Evolutionary conservation across 140 eudicot genomes (phyloP).

Genomic region (Erigeron philadelphicus): DNA sequence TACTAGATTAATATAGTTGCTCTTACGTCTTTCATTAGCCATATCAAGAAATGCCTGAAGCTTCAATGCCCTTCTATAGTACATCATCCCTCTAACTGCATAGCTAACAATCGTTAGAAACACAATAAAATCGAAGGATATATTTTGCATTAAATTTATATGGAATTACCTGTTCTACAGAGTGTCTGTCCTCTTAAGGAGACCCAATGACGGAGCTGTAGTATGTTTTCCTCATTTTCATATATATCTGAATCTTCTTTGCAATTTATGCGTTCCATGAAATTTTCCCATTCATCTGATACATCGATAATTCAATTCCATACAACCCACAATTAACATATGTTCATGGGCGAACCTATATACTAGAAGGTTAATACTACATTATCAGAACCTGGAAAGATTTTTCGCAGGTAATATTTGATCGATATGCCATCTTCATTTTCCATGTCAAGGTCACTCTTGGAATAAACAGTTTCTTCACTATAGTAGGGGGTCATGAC

Average conservation of each 20-base stretch:
- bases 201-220: slow-evolving; percentile 99
- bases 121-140: slow-evolving; percentile 18
- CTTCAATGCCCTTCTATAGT: slow-evolving; percentile 92
- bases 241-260: slow-evolving; percentile 61
- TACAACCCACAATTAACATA: slow-evolving; percentile 20
- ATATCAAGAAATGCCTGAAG: slow-evolving; percentile 99
- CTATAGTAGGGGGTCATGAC: slow-evolving; percentile 97
- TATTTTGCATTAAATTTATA: slow-evolving; percentile 3
- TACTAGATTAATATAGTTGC: not conserved
- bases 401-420: slow-evolving; percentile 79
- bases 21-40: slow-evolving; percentile 72
- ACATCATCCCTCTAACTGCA: slow-evolving; percentile 99
- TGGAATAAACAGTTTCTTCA: slow-evolving; percentile 93
- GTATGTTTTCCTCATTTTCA: slow-evolving; percentile 82
- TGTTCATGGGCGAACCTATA: slow-evolving; percentile 11
- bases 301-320: slow-evolving; percentile 22
- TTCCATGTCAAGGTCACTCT: slow-evolving; percentile 92
- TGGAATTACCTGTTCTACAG: slow-evolving; percentile 71
- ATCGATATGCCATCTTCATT: slow-evolving; percentile 96
- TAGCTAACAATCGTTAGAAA: slow-evolving; percentile 19
- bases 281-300: slow-evolving; percentile 97
- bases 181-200: slow-evolving; percentile 98
- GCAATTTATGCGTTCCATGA: slow-evolving; percentile 88
- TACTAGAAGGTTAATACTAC: slow-evolving; percentile 16
- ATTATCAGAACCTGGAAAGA: slow-evolving; percentile 72